Evolutionary conservation across 495 filamentous ascomycete species (phyloP).

Genomic region (Penicillium robsamsonii): DNA sequence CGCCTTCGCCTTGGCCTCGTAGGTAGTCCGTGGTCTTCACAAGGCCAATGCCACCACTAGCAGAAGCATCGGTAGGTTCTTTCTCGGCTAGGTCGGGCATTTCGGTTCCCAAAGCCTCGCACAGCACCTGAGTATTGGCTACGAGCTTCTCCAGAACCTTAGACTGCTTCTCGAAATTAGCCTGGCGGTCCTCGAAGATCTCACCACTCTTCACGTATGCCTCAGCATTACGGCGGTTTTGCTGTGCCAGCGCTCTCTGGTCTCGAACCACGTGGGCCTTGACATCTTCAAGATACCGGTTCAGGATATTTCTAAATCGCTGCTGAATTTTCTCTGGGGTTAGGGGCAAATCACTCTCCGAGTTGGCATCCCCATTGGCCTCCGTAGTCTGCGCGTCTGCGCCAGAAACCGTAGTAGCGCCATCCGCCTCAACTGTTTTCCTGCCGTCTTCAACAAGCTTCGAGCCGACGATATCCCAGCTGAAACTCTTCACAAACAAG

Average conservation of each 20-base stretch:
- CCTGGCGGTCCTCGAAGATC: slow-evolving; percentile 96
- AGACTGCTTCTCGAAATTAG: slow-evolving; percentile 88
- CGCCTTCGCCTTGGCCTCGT: slow-evolving; percentile 81
- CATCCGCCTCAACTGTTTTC: slow-evolving; percentile 83
- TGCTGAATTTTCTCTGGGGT: slow-evolving; percentile 72
- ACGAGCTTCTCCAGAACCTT: slow-evolving; percentile 91
- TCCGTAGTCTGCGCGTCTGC: slow-evolving; percentile 49
- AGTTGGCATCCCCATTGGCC: slow-evolving; percentile 38
- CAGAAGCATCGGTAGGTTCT: slow-evolving; percentile 60
- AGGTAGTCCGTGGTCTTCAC: slow-evolving; percentile 93
- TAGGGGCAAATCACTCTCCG: slow-evolving; percentile 63
- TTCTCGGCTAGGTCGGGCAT: slow-evolving; percentile 92
- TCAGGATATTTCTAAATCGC: slow-evolving; percentile 84
- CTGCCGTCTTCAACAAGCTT: slow-evolving; percentile 69
- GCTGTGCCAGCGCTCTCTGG: slow-evolving; percentile 77
- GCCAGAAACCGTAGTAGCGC: slow-evolving; percentile 52
- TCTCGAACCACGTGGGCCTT: slow-evolving; percentile 85
- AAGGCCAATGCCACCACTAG: slow-evolving; percentile 80
- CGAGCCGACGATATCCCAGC: slow-evolving; percentile 90
- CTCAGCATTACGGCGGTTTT: slow-evolving; percentile 92
- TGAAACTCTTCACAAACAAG: slow-evolving; percentile 91
- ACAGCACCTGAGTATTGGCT: slow-evolving; percentile 85
- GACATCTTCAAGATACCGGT: slow-evolving; percentile 89
- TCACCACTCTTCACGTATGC: slow-evolving; percentile 98
- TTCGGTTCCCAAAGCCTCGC: slow-evolving; percentile 83